phyloP scores from a whole-genome alignment of 129 eudicot genomes.

The Helianthus annuus region HanXRQr2.0-SUNRISE NC_035448.2:8538097-8538596 shows the following conservation, averaged over 20 bases:
- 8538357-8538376: slow-evolving; percentile 40
- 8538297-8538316: slow-evolving; percentile 53
- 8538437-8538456: slow-evolving; percentile 53
- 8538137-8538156: slow-evolving; percentile 69
- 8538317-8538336: slow-evolving; percentile 49
- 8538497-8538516: slow-evolving; percentile 88
- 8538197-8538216: slow-evolving; percentile 49
- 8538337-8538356: slow-evolving; percentile 46
- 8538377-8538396: not conserved
- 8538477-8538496: slow-evolving; percentile 58
- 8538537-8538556: slow-evolving; percentile 79
- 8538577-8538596: slow-evolving; percentile 86
- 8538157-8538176: slow-evolving; percentile 58
- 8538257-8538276: slow-evolving; percentile 57
- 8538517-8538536: slow-evolving; percentile 71
- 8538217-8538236: slow-evolving; percentile 52
- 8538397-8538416: not conserved
- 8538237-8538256: slow-evolving; percentile 51
- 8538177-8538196: slow-evolving; percentile 62
- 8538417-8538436: not conserved
- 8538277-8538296: slow-evolving; percentile 57
- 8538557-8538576: slow-evolving; percentile 96
- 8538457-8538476: slow-evolving; percentile 78
- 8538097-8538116: slow-evolving; percentile 63
- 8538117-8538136: slow-evolving; percentile 63